A percentile compares a stretch with the other conserved stretches of the same genome.
Evolutionary conservation across 2,329 filamentous ascomycete genomes (phyloP).

Genomic region (Hypoxylon sp.): DNA sequence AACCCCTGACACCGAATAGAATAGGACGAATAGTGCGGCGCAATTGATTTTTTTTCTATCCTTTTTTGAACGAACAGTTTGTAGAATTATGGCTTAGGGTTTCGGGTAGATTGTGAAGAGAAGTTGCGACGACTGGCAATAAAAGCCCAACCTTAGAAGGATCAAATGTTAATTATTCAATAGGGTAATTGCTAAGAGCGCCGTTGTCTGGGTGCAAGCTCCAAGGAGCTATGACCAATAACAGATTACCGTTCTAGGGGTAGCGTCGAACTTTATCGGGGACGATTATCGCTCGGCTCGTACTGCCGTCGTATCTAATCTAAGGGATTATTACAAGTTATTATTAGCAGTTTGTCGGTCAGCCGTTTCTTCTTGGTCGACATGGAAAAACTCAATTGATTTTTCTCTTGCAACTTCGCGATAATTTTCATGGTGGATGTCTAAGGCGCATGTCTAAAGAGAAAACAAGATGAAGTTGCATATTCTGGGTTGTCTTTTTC

Average conservation of each 20-base stretch:
- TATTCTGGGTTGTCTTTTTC: constrained; percentile 33
- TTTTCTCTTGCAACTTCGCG: constrained; percentile 38
- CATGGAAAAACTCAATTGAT: constrained; percentile 31
- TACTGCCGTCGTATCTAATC: constrained; percentile 23
- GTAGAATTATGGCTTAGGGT: background rate
- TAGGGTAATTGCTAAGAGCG: constrained; percentile 17
- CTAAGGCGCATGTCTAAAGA: constrained; percentile 22
- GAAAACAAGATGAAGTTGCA: constrained; percentile 32
- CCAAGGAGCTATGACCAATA: constrained; percentile 52
- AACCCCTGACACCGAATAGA: constrained; percentile 28
- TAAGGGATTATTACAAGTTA: constrained; percentile 19
- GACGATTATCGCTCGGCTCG: constrained; percentile 18
- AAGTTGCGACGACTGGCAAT: constrained; percentile 23
- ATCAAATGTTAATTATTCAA: constrained; percentile 19
- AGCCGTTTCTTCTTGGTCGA: constrained; percentile 47
- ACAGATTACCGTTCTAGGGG: constrained; percentile 51
- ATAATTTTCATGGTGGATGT: constrained; percentile 48
- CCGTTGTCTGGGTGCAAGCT: constrained; percentile 49
- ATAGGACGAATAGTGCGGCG: constrained; percentile 6
- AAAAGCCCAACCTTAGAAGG: background rate
- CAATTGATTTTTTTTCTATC: background rate
- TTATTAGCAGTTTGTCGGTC: constrained; percentile 27
- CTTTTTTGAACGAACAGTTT: background rate
- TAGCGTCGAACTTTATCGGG: constrained; percentile 39
- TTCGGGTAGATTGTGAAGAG: background rate